Percentiles rank a stretch among this genome's conserved stretches.
Evolutionary conservation across 1,284 basidiomycete genomes (phyloP).

Genomic region (Leccinum fuscescens): DNA sequence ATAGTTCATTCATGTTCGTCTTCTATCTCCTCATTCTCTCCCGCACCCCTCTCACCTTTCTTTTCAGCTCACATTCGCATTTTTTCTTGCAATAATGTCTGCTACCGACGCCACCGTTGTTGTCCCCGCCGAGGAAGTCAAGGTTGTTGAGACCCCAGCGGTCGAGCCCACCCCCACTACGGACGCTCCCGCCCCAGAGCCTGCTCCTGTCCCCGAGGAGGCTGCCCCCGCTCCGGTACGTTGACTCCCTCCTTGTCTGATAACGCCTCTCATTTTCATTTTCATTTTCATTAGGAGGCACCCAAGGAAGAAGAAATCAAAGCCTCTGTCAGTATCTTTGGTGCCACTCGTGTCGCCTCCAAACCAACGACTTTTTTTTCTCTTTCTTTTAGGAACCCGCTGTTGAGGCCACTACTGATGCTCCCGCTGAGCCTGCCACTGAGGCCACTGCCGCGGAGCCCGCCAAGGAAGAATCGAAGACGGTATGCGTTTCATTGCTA

Average conservation of each 20-base stretch:
- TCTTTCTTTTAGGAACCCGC: not conserved
- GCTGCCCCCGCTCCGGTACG: conserved; percentile 24
- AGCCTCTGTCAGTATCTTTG: conserved; percentile 37
- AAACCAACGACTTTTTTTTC: not conserved
- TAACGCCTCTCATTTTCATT: conserved; percentile 1
- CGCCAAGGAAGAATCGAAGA: conserved; percentile 58
- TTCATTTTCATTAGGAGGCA: conserved; percentile 40
- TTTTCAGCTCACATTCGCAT: conserved; percentile 49
- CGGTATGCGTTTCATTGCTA: conserved; percentile 38
- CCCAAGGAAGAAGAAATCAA: conserved; percentile 50
- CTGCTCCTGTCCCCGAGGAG: conserved; percentile 35
- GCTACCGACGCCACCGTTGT: conserved; percentile 56
- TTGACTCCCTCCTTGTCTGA: conserved; percentile 5
- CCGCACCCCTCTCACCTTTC: conserved; percentile 14
- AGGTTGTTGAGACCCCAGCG: conserved; percentile 46
- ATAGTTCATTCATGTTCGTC: conserved; percentile 45
- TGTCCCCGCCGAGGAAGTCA: conserved; percentile 51
- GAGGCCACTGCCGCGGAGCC: conserved; percentile 38
- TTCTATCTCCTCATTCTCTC: conserved; percentile 16
- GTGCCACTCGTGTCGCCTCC: not conserved
- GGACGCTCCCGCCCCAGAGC: conserved; percentile 35
- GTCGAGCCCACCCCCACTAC: conserved; percentile 37
- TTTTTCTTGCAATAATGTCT: conserved; percentile 72
- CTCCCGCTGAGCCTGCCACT: conserved; percentile 38
- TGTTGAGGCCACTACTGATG: conserved; percentile 31